Evolutionary conservation across 2,329 filamentous ascomycete genomes (phyloP), one percentile per base, ranked within the genome.

Genomic region (Aspergillus sp.): DNA sequence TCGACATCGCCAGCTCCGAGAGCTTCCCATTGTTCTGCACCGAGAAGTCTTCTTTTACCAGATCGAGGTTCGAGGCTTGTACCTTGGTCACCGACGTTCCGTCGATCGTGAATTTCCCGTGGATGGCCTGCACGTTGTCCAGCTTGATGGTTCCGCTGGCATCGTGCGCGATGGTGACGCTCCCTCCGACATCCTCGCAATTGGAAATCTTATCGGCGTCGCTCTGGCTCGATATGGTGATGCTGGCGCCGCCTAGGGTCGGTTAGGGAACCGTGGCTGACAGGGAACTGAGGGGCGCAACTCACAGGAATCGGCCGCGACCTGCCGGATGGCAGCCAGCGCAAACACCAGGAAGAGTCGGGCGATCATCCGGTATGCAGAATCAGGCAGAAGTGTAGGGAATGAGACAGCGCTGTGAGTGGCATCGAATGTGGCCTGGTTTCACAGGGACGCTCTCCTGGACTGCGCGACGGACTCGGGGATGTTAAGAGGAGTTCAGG

Each of bases 181-280:
- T 61, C 20, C 60, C 60, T 37, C 60, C 57, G 28, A 69, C 52
- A 12, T 60, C 63, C 4, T 58, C 55, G 15, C 53, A 60, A 13
- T 49, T 51, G 28, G 47, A 47, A 33, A 60, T 30, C 32, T 45
- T 63, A 47, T 45, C 33, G 2, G 45, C 47, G 25, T 54, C 49
- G 19, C 35, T 39, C 39, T 53, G 48, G 24, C 35, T 59, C 13
- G 51, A 59, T 20, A 68, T 72, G 47, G 44, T 72, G 8, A 54
- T 51, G 12, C 57, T 60, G 6, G 5, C 10, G 5, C 10, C 19
- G 19, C 19, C 19, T 22, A 22, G 19, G 19, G 10, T n/a, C 19
- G 5, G 19, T 22, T 22, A 22, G 19, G n/a, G n/a, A 22, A 22
- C 10, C 10, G 19, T 5, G 19, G 5, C 6, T 10, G 5, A 22